Base-by-base conservation (phyloP, 768 basidiomycete species). In the Melanogaster broomeanus region DNA sequence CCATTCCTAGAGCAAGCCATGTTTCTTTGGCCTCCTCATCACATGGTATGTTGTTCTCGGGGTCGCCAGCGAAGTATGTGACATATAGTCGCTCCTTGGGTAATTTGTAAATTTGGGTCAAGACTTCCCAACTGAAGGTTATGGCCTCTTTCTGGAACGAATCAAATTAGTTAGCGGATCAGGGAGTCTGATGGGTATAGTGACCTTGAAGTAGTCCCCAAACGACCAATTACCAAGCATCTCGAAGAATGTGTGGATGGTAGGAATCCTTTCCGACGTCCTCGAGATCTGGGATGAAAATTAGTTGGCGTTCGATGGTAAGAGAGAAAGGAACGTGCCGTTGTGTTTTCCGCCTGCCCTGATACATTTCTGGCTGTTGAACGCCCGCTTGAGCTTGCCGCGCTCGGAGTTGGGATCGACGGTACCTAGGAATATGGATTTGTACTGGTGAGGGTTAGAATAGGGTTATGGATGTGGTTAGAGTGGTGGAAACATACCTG, bases 161-260 rank as follows among this genome's bases (percentile, higher is more conserved):
- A 47, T 43, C 45, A 52, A 57, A 52, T 39, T 31, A 15, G 39
- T 41, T 33, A 56, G 54, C 6, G 40, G 13, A 27, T 48, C 30
- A 31, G 40, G 40, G 13, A 22, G 54, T 15, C 3, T 11, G 38
- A 16, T 30, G 42, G n/a, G 8, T 34, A 33, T 27, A 61, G 68
- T 40, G 45, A 84, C 95, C 84, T 99, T 99, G 85, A 99, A 99
- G 76, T 99, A 99, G 71, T 99, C 95, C 0, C 97, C 97, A 60
- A 98, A 99, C 4, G 95, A 98, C 97, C 97, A 99, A 70, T 99
- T 99, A 34, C 97, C 97, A 56, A 99, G 74, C 97, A 99, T 99
- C 74, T 99, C 97, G 64, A 99, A 99, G 74, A 96, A 95, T 2
- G 93, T 97, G 65, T 96, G 90, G 64, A n/a, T 98, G 96, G 69